Percentiles rank a stretch among this genome's conserved stretches.
phyloP scores from a whole-genome alignment of 2,329 filamentous ascomycete genomes.

The Calonectria hongkongensis region DNA sequence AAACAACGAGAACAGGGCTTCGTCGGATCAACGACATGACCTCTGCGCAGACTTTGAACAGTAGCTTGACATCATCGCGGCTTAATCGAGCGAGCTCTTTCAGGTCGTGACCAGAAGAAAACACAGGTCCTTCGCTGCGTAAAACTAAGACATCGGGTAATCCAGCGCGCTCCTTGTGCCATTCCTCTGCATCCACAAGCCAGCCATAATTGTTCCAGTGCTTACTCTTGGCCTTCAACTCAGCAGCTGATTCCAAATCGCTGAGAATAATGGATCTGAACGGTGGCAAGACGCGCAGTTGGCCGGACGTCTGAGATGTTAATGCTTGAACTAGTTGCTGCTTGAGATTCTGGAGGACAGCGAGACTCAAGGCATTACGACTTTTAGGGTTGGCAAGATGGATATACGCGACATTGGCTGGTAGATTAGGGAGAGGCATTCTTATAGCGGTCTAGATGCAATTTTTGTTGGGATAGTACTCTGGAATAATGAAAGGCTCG shows the following conservation, averaged over 20 bases:
- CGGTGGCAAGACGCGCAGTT: constrained; percentile 42
- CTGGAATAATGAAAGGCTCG: too few species aligned
- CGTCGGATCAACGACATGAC: constrained; percentile 50
- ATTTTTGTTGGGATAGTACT: not conserved
- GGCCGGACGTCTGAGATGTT: constrained; percentile 34
- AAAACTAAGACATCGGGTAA: constrained; percentile 50
- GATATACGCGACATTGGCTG: constrained; percentile 45
- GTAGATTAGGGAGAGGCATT: constrained; percentile 49
- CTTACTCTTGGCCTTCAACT: not conserved
- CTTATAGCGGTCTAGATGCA: not conserved
- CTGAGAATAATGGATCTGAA: constrained; percentile 37
- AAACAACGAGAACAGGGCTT: constrained; percentile 50
- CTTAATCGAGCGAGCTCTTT: constrained; percentile 45
- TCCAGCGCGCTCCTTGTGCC: constrained; percentile 47
- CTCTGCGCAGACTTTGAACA: constrained; percentile 49
- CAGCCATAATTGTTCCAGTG: constrained; percentile 47
- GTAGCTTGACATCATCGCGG: constrained; percentile 39
- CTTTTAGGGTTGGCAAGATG: constrained; percentile 46
- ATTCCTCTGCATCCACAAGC: constrained; percentile 48
- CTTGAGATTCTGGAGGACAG: constrained; percentile 46
- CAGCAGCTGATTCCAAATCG: constrained; percentile 31
- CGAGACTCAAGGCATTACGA: constrained; percentile 51
- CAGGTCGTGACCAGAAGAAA: constrained; percentile 52
- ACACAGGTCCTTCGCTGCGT: constrained; percentile 50
- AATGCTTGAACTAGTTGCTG: constrained; percentile 45